Evolutionary conservation across 1,284 basidiomycete species (phyloP), one percentile per base, ranked within the genome.

Genomic region (Laetiporus sulphureus): DNA sequence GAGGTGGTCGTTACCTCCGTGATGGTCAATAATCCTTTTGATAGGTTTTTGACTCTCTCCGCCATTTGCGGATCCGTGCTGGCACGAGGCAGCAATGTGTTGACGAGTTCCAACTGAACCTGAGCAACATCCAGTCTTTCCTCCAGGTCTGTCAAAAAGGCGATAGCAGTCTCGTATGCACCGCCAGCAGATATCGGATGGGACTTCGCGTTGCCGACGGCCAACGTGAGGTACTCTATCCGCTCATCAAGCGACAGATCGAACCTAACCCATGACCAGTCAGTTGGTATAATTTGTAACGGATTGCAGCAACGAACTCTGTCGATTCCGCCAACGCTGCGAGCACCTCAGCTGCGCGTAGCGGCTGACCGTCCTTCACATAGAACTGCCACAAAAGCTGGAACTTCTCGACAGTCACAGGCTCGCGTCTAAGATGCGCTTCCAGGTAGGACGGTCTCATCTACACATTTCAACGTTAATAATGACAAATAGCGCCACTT

Each of bases 381-480:
- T 97, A 96, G 65, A 89, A 95, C 58, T 97, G 91, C 95, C 96
- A 99, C 3, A 99, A 67, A 5, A 99, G 64, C 57, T 99, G 91
- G 54, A 83, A 85, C 59, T 95, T 90, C 51, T 87, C 74, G 8
- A 85, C 77, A 1, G 82, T 83, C 2, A 75, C 65, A n/a, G 92
- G 91, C 45, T 89, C 86, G 45, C 87, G 76, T 49, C 75, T 74
- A 22, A 99, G 77, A 64, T 95, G 93, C 11, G 79, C 77, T 65
- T 97, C 95, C 36, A 99, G 72, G 62, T 82, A 93, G 10, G 78
- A 71, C 3, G 90, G 91, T 34, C 83, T 76, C 68, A 89, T 82
- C 86, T 91, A 44, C 31, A 46, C 18, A 44, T 12, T 32, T 36
- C 18, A 31, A 40, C 21, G 13, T n/a, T 1, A 27, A 20, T 5